Evolutionary conservation across 2,329 filamentous ascomycete genomes (phyloP).

Genomic region (Colletotrichum simmondsii): DNA sequence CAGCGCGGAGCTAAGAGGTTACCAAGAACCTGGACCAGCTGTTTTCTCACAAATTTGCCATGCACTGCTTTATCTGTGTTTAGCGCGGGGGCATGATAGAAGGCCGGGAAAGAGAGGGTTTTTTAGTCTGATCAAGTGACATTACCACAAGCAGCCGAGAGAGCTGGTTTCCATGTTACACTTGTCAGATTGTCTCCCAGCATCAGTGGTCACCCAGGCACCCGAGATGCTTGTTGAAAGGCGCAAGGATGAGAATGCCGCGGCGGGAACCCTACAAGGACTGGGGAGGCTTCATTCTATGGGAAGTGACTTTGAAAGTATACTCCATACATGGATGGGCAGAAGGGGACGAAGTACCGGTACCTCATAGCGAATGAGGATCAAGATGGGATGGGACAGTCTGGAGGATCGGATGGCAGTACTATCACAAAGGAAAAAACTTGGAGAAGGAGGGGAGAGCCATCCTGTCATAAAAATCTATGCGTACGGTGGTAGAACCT

Average conservation of each 20-base stretch:
- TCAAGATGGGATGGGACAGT: conserved; percentile 7
- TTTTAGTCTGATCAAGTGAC: background rate
- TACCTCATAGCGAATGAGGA: background rate
- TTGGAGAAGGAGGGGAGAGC: background rate
- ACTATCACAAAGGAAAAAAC: background rate
- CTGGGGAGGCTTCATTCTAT: background rate
- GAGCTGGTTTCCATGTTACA: background rate
- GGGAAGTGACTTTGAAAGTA: background rate
- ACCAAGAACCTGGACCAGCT: background rate
- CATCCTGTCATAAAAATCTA: background rate
- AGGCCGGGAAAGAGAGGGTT: background rate
- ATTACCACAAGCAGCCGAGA: background rate
- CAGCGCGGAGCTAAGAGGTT: background rate
- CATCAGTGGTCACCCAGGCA: background rate
- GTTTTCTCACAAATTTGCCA: background rate
- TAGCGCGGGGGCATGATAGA: background rate
- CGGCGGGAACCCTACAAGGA: background rate
- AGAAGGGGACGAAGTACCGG: no score
- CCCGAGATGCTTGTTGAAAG: background rate
- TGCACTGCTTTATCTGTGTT: background rate
- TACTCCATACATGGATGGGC: background rate
- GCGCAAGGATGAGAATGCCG: background rate
- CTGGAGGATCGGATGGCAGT: conserved; percentile 1
- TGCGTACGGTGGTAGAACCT: no score
- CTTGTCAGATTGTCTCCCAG: background rate